Conservation (phyloP, 2,329 filamentous ascomycete genomes). For the Falciphora oryzae region DNA sequence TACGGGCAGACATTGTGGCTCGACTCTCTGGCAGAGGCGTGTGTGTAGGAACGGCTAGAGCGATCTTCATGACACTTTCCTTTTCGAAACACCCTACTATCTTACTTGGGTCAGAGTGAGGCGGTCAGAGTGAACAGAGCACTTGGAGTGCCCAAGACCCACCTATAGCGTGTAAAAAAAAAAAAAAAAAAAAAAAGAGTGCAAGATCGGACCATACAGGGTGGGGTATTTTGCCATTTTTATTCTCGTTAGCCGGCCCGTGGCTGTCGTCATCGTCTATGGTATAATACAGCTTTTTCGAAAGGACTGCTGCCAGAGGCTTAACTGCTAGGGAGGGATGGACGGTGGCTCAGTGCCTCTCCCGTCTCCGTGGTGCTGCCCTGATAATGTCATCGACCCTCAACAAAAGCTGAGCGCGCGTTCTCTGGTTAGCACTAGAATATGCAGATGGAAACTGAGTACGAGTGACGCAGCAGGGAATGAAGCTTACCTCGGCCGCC, state of each 20-base stretch:
- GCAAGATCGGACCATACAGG: no score
- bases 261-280: conserved; percentile 5
- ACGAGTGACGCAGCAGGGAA: not conserved
- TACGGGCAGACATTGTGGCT: no score
- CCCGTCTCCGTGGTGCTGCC: conserved; percentile 76
- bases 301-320: not conserved
- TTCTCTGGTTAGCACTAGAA: conserved; percentile 18
- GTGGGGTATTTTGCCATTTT: conserved; percentile 3
- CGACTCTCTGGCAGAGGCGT: no score
- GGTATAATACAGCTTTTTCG: conserved; percentile 18
- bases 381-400: conserved; percentile 98
- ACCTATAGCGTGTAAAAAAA: not conserved
- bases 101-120: no score
- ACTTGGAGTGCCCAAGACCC: no score
- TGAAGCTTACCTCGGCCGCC: conserved; percentile 75
- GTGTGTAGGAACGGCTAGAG: no score
- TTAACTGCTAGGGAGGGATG: not conserved
- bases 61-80: no score
- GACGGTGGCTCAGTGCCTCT: conserved; percentile 39
- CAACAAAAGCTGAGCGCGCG: conserved; percentile 63
- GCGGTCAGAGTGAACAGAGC: no score
- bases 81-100: no score
- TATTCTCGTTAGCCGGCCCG: conserved; percentile 3
- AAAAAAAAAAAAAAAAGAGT: not conserved
- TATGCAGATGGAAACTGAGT: not conserved